Base-by-base conservation (phyloP, 1,284 basidiomycete genomes). In the Inonotus obliquus region DNA sequence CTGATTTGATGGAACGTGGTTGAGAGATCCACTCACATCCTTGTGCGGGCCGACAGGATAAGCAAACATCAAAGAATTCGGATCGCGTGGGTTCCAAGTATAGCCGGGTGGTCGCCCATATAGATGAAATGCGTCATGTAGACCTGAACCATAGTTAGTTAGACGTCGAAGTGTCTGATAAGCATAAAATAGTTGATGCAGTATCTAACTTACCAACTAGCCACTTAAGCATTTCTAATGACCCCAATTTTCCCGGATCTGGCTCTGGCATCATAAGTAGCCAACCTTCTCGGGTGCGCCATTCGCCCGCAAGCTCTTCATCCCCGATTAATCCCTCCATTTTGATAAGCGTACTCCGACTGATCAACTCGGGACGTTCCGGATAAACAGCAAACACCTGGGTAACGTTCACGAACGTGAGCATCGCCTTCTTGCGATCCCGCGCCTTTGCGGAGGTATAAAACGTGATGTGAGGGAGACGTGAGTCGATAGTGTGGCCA, bases 141-240 rank as follows among this genome's bases (percentile, higher is more conserved):
- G 79, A 17, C 82, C 92, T 92, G 67, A 48, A 59, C n/a, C 29
- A 38, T 59, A 32, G 9, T 35, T 58, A 55, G 66, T 49, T 68
- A 39, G 27, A n/a, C 17, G 55, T 44, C 54, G 27, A 23, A 57
- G n/a, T 56, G 35, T 51, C 45, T 7, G 38, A 60, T 29, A 59
- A 54, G 73, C 76, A 10, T 3, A 25, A 44, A 14, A 19, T 44
- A 44, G 7, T n/a, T 2, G 19, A 44, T n/a, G 57, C 14, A 29
- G 2, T 66, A 14, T 60, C 63, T 64, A 13, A 67, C 76, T 70
- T 63, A 93, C 92, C 94, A 62, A 95, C 86, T 58, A 97, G 79
- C 96, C 96, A 99, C 72, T 89, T 91, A 67, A 98, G 80, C 93
- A 98, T 96, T 73, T 96, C 94, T 51, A 83, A 81, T 23, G 84